phyloP scores from a whole-genome alignment of 148 eudicot species.

The Persicaria maculosa region DNA sequence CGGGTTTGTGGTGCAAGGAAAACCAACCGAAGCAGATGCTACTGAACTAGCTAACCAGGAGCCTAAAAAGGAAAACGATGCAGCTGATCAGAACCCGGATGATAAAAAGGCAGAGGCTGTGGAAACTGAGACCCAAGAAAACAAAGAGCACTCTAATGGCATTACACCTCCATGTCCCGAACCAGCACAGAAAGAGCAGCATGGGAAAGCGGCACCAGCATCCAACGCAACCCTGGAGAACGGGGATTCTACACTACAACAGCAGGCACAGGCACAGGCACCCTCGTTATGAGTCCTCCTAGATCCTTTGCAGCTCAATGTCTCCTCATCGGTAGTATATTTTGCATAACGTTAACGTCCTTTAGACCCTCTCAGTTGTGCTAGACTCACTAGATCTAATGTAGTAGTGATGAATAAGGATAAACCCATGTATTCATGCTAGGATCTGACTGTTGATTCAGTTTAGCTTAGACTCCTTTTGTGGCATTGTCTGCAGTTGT shows the following conservation, averaged over 20 bases:
- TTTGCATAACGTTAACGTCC: background rate
- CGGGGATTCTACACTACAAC: constrained; percentile 5
- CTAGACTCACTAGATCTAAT: constrained; percentile 3
- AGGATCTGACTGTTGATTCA: constrained; percentile 3
- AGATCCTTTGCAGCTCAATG: background rate
- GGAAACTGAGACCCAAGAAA: background rate
- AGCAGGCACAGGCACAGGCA: background rate
- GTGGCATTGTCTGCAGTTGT: background rate
- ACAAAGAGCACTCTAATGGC: constrained; percentile 6
- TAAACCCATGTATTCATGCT: constrained; percentile 11
- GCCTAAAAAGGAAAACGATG: background rate
- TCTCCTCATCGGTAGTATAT: background rate
- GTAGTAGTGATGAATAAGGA: constrained; percentile 3
- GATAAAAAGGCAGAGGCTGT: background rate
- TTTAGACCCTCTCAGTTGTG: background rate
- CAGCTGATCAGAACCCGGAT: background rate
- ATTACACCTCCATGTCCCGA: background rate
- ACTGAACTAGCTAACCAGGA: background rate
- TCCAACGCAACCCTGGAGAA: background rate
- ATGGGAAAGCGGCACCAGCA: background rate
- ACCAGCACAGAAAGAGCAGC: background rate
- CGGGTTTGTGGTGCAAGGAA: too few species aligned
- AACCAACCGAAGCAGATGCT: background rate
- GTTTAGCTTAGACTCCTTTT: background rate
- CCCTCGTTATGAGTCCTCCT: background rate